These are phyloP conservation scores for Agrocybe pediades DNA, from an alignment of 768 basidiomycete species.

Conservation along the genomic window DNA sequence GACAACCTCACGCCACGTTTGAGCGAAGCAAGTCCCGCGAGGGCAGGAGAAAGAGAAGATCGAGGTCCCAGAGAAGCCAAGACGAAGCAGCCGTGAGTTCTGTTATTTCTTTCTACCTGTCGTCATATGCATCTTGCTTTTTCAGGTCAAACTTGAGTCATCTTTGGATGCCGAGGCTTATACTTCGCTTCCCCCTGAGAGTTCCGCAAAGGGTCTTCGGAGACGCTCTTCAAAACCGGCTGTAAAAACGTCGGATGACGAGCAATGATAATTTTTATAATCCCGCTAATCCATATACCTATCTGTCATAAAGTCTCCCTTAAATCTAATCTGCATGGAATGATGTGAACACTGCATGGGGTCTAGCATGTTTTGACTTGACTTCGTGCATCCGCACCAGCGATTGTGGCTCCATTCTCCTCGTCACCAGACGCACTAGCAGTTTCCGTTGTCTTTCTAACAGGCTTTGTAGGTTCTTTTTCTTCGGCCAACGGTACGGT, in stretches of 20 bases:
- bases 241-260: conserved; percentile 32
- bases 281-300: background rate
- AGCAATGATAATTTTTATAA: conserved; percentile 17
- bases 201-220: conserved; percentile 36
- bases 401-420: too few species aligned
- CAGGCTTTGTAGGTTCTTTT: too few species aligned
- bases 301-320: too few species aligned
- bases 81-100: conserved; percentile 24
- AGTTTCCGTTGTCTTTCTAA: too few species aligned
- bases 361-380: too few species aligned
- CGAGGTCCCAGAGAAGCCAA: conserved; percentile 23
- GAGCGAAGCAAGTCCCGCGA: background rate
- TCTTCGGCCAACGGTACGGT: too few species aligned
- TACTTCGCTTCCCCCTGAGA: conserved; percentile 17
- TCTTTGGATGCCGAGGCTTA: background rate
- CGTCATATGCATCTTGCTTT: conserved; percentile 26
- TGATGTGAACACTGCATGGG: too few species aligned
- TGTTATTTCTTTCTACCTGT: background rate
- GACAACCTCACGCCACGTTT: background rate
- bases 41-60: conserved; percentile 21
- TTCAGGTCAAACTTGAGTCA: conserved; percentile 1
- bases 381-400: too few species aligned
- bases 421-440: too few species aligned
- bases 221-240: conserved; percentile 46
- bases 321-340: too few species aligned